Evolutionary conservation across 2,329 filamentous ascomycete genomes (phyloP), one percentile per base, ranked within the genome.

Genomic region (Septoria linicola): DNA sequence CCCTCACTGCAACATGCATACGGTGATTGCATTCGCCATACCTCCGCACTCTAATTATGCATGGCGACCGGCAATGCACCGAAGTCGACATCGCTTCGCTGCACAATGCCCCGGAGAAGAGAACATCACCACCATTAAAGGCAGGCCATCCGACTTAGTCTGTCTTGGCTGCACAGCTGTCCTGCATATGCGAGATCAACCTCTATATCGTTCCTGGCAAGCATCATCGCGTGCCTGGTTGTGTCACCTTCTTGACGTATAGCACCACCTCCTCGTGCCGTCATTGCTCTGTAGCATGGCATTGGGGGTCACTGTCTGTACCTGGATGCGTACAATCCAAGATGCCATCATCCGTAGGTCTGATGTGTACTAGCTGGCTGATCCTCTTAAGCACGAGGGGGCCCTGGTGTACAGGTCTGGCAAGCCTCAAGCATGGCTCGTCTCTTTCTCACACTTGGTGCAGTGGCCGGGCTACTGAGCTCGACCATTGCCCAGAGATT

Each of bases 91-190:
- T 44, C 30, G 41, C 30, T 16, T 35, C 41, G 41, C 41, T 32
- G 27, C 21, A 44, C 14, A 17, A 44, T 44, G 30, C 41, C 16
- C 41, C 41, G 23, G 41, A 44, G 30, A 14, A n/a, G 30, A 44
- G 30, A 44, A 2, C 41, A 44, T 25, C 41, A 44, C 41, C 31
- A 31, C 27, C 30, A 20, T 17, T 19, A 34, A 14, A 44, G 41
- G 41, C 10, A 44, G 32, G 8, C 27, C 30, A 35, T 20, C 41
- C 30, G 20, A 8, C 17, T 34, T 35, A 25, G 41, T 11, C 41
- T 21, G 16, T 32, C 41, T 34, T 32, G 41, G 41, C 41, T 34
- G 41, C 20, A 44, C 20, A 32, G 0, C 25, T 8, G 16, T 44
- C 27, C 17, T 32, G 41, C 27, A 30, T 41, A 30, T 41, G 21